phyloP scores from a whole-genome alignment of 139 green algal species.

The Volvox reticuliferus region DNA sequence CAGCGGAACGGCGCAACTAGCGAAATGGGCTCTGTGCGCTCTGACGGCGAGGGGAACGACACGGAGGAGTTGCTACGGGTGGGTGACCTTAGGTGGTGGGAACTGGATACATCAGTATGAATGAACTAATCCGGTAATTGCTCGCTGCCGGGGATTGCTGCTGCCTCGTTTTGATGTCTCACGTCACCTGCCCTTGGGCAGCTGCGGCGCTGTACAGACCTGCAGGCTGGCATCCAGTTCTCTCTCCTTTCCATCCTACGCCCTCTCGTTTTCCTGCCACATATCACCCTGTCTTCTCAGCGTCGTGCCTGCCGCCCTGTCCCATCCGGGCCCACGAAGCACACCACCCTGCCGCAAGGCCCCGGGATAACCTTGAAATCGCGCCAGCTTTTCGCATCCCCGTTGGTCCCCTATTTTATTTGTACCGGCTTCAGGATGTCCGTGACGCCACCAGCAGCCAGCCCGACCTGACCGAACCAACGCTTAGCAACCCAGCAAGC shows the following conservation, averaged over 20 bases:
- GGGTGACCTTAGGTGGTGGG: neutral
- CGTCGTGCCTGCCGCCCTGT: no score
- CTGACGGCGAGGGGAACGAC: neutral
- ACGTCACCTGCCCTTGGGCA: neutral
- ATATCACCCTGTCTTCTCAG: neutral
- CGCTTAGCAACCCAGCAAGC: neutral
- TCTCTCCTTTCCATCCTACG: neutral
- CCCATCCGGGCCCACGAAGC: no score
- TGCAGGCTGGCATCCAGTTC: neutral
- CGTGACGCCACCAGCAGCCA: constrained; percentile 19
- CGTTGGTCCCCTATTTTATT: neutral
- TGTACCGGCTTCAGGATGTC: neutral
- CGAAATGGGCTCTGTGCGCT: neutral
- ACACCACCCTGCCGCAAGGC: no score
- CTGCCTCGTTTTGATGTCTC: neutral
- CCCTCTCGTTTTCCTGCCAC: no score
- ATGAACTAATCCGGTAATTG: no score
- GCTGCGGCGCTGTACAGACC: no score
- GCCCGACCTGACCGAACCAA: neutral
- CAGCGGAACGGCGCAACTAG: neutral
- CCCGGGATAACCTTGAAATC: no score
- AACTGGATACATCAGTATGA: neutral
- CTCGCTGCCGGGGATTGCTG: neutral
- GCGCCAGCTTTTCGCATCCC: neutral
- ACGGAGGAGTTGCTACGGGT: constrained; percentile 6